Evolutionary conservation across 768 basidiomycete species (phyloP).

Genomic region (Crucibulum laeve): DNA sequence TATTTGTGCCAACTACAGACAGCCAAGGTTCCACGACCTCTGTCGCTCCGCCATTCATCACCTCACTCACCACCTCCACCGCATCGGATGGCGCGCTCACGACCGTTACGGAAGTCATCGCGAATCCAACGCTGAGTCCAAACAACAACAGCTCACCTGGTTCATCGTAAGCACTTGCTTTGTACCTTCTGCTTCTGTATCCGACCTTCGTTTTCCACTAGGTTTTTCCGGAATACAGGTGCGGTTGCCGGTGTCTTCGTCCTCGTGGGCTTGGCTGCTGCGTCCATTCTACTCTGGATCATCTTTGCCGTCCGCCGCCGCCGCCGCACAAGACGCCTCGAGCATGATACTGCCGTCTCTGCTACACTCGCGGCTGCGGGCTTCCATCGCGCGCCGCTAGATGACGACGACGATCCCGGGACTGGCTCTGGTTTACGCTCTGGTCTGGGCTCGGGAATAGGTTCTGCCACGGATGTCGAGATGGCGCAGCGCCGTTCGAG

Average conservation of each 20-base stretch:
- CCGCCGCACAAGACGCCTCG: constrained; percentile 53
- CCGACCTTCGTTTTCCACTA: constrained; percentile 20
- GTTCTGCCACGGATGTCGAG: constrained; percentile 28
- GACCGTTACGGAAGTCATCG: constrained; percentile 58
- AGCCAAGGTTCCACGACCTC: constrained; percentile 41
- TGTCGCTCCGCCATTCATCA: constrained; percentile 54
- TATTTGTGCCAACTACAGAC: constrained; percentile 61
- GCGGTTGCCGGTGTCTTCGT: constrained; percentile 92
- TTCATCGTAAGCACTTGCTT: constrained; percentile 45
- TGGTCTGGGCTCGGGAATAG: constrained; percentile 23
- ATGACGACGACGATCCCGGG: constrained; percentile 53
- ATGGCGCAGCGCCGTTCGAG: constrained; percentile 40
- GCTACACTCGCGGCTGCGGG: constrained; percentile 71
- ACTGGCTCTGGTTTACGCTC: constrained; percentile 15
- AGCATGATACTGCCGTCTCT: constrained; percentile 69
- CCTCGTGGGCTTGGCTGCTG: constrained; percentile 78
- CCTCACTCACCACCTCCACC: constrained; percentile 52
- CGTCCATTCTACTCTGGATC: constrained; percentile 63
- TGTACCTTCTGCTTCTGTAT: constrained; percentile 2
- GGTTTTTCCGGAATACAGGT: constrained; percentile 86
- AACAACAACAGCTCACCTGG: constrained; percentile 33
- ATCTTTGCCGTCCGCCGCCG: constrained; percentile 68
- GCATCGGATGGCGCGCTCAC: constrained; percentile 44
- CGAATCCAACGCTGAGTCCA: constrained; percentile 69
- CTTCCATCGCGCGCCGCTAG: constrained; percentile 60